These are phyloP conservation scores for Ampelomyces quisqualis DNA, from an alignment of 2,329 filamentous ascomycete species.

Conservation along the genomic window DNA sequence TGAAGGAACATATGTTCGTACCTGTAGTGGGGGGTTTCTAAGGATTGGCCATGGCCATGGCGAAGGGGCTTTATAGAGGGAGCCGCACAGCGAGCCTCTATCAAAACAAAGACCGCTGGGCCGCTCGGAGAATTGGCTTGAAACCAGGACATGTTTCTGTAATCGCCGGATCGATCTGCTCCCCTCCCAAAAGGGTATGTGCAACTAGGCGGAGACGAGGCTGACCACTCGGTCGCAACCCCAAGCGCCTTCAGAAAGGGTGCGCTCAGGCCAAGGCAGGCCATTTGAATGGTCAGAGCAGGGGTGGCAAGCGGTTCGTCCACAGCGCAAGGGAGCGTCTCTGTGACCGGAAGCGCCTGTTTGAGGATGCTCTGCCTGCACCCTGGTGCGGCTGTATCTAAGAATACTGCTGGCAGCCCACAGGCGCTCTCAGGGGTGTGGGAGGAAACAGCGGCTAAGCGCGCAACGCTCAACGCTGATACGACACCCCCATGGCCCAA, in stretches of 20 bases:
- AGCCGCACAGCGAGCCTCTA: slow-evolving; percentile 30
- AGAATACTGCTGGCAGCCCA: slow-evolving; percentile 33
- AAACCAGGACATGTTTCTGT: slow-evolving; percentile 45
- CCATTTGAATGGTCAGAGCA: slow-evolving; percentile 34
- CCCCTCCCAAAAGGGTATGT: slow-evolving; percentile 28
- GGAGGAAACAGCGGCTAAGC: slow-evolving; percentile 33
- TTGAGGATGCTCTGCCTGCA: slow-evolving; percentile 30
- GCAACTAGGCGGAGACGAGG: slow-evolving; percentile 33
- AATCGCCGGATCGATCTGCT: slow-evolving; percentile 41
- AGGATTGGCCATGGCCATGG: slow-evolving; percentile 18
- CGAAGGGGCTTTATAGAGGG: slow-evolving; percentile 37
- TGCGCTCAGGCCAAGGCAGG: slow-evolving; percentile 27
- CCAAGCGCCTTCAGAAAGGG: slow-evolving; percentile 37
- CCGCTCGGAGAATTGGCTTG: slow-evolving; percentile 41
- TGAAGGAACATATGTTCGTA: slow-evolving; percentile 36
- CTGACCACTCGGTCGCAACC: slow-evolving; percentile 32
- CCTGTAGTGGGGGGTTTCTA: slow-evolving; percentile 31
- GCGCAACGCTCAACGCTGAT: slow-evolving; percentile 29
- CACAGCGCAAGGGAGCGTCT: slow-evolving; percentile 25
- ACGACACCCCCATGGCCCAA: slow-evolving; percentile 27
- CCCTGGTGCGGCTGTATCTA: slow-evolving; percentile 40
- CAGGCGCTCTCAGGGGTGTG: slow-evolving; percentile 20
- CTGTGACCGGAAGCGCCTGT: slow-evolving; percentile 40
- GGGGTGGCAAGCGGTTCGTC: slow-evolving; percentile 26
- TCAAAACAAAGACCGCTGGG: slow-evolving; percentile 31